phyloP scores from a whole-genome alignment of 805 yeast species.

The Lachancea waltii region DNA sequence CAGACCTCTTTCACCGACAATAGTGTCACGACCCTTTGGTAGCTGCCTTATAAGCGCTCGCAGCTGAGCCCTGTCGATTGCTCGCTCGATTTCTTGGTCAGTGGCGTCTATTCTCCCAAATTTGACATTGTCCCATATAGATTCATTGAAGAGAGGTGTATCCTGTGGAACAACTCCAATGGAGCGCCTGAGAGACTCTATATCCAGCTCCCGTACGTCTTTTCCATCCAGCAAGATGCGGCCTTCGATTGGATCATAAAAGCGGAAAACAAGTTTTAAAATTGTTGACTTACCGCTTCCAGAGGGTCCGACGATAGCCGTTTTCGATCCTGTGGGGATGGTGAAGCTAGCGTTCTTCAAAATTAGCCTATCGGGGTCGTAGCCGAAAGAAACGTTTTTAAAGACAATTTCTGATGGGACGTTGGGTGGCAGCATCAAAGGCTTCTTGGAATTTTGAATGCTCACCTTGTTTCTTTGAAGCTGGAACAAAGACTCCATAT shows the following conservation, averaged over 20 bases:
- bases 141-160: slow-evolving; percentile 89
- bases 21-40: slow-evolving; percentile 79
- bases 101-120: slow-evolving; percentile 75
- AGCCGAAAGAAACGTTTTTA: slow-evolving; percentile 90
- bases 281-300: slow-evolving; percentile 95
- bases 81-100: slow-evolving; percentile 61
- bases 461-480: slow-evolving; percentile 68
- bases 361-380: slow-evolving; percentile 83
- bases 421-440: slow-evolving; percentile 39
- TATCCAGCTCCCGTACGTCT: slow-evolving; percentile 66
- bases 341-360: slow-evolving; percentile 72
- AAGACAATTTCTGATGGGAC: slow-evolving; percentile 72
- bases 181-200: slow-evolving; percentile 64
- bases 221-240: slow-evolving; percentile 82
- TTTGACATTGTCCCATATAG: slow-evolving; percentile 78
- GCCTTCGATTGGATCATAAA: slow-evolving; percentile 78
- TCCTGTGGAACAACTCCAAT: slow-evolving; percentile 97
- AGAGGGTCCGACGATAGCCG: slow-evolving; percentile 93
- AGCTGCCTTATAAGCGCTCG: slow-evolving; percentile 54
- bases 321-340: slow-evolving; percentile 85
- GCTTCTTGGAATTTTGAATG: slow-evolving; percentile 61
- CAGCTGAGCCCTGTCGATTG: slow-evolving; percentile 65
- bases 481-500: slow-evolving; percentile 91
- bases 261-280: slow-evolving; percentile 74
- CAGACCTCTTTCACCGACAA: slow-evolving; percentile 96